Evolutionary conservation across 2,329 filamentous ascomycete species (phyloP).

Genomic region (Monosporascus sp.): DNA sequence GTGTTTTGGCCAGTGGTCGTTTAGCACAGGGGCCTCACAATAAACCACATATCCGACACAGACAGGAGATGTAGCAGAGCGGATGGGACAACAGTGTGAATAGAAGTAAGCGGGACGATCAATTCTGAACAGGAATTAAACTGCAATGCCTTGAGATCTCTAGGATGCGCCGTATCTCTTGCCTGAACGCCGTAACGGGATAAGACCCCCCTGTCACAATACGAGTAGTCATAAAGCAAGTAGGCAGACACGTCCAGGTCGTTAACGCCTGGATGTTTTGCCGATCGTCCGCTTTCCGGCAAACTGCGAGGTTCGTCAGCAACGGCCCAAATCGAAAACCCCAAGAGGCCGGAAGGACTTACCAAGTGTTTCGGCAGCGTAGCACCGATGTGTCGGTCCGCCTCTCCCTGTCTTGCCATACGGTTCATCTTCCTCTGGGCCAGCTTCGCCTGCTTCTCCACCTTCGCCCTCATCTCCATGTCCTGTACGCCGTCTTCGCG

Average conservation of each 20-base stretch:
- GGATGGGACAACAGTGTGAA: no score
- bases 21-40: no score
- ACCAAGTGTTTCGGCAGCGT: constrained; percentile 87
- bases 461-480: constrained; percentile 64
- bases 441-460: constrained; percentile 81
- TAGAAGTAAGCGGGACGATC: no score
- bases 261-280: constrained; percentile 71
- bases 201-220: neutral
- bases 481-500: constrained; percentile 72
- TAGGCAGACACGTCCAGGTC: neutral
- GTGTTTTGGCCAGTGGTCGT: no score
- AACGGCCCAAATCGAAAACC: constrained; percentile 2
- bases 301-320: constrained; percentile 49
- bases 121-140: no score
- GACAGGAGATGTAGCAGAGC: no score
- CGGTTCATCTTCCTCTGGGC: constrained; percentile 98
- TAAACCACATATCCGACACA: no score
- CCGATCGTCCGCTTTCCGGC: constrained; percentile 91
- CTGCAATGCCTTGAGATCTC: no score
- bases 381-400: constrained; percentile 81
- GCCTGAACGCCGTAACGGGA: no score
- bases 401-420: constrained; percentile 94
- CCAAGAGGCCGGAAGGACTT: constrained; percentile 35
- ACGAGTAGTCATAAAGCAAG: neutral
- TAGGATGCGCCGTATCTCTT: no score